Evolutionary conservation across 2,329 filamentous ascomycete genomes (phyloP), one percentile per base, ranked within the genome.

Genomic region (Phoma sp.): DNA sequence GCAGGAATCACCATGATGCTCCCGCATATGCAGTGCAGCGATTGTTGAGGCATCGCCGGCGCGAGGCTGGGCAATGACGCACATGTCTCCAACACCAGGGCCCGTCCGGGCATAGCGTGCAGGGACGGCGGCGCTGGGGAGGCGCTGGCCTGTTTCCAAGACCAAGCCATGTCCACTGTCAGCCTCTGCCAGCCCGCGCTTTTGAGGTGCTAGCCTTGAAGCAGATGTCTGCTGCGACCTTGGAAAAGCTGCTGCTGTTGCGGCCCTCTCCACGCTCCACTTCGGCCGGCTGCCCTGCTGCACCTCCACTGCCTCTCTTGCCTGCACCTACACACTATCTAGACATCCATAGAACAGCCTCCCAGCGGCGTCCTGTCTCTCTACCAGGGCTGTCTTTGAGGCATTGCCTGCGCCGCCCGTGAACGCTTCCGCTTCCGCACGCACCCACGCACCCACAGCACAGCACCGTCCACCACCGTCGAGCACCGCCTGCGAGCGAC

Each of bases 61-160:
- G 9, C 13, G 40, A 41, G 41, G 45, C 33, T 54, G 29, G 44
- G 51, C 51, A 30, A 49, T 53, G 50, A 54, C 51, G 51, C 36
- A 49, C 4, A 7, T 39, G 9, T 42, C 39, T 38, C 47, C 39
- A 45, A 18, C 18, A 13, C 43, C 45, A 38, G 27, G 13, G 24
- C 33, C 50, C 32, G 4, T 47, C 44, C 7, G 22, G 39, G 51
- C 33, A 25, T 32, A 47, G 51, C 44, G 51, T 14, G 51, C 44
- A 53, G 44, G 51, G 44, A n/a, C 29, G 27, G 18, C 25, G 25
- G 44, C 27, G 25, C 33, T 42, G 27, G 27, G 43, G 36, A 37
- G 47, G 39, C 40, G 32, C 22, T 43, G 40, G 47, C 47, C 37
- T 33, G 47, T 33, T 51, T 40, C 48, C 42, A 46, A 48, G 51